Evolutionary conservation across 768 basidiomycete species (phyloP), one percentile per base, ranked within the genome.

Genomic region (Pulveroboletus sp.): DNA sequence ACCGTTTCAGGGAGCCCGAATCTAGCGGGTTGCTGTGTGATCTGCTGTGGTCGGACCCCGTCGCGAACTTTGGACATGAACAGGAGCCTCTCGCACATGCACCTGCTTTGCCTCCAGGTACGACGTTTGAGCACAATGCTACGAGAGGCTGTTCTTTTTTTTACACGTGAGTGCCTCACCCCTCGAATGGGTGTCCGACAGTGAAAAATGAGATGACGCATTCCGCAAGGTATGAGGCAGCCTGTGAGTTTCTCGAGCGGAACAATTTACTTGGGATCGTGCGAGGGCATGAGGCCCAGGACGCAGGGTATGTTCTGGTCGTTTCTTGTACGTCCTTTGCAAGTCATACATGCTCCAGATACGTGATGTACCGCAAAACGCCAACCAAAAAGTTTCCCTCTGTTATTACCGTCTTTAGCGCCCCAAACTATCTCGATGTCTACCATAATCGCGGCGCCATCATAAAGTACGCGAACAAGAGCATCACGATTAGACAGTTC

Each of bases 401-500:
- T 0, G 93, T 98, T 28, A 97, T 98, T 71, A 98, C 95, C 33
- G 91, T 99, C 56, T 99, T 99, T 73, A 92, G 89, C 14, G 96
- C 95, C 0, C 96, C 96, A 12, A 95, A 97, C 65, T 98, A 97
- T 65, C 83, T 97, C 56, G 96, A 98, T 64, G 91, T 93, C 6
- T 97, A 98, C 71, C 87, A 92, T 67, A 99, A 99, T 67, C 90
- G 94, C 45, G 96, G 87, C 1, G 96, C 96, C 1, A 86, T 99
- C 37, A 84, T 99, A 71, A 97, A 97, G 70, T 98, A 98, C 61
- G 92, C 89, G 49, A 93, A 93, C 70, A 94, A 93, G 75, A 94
- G 89, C 49, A 93, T 97, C 72, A 97, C 93, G 39, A 96, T 97
- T 54, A 77, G 93, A 56, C 91, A 93, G 69, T 94, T 87, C 60